Conservation (phyloP, 768 basidiomycete species). For the Hericium erinaceus region DNA sequence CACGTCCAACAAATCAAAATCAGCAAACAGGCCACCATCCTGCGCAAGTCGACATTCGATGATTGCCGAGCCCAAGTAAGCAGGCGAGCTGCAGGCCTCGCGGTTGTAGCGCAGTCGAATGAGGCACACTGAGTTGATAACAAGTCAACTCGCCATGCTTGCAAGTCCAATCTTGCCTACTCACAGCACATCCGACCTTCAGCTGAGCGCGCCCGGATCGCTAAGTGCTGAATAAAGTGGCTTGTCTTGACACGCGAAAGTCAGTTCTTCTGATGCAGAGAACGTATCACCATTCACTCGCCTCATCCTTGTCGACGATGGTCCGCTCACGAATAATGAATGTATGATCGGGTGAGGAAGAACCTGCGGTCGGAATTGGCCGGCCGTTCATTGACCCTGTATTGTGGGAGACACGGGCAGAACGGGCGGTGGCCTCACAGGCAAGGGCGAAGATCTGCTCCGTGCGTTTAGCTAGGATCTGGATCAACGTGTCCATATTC, state of each 20-base stretch:
- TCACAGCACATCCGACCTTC: constrained; percentile 36
- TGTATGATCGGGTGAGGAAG: background rate
- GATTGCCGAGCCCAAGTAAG: constrained; percentile 35
- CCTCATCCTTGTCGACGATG: constrained; percentile 8
- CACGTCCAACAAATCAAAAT: constrained; percentile 49
- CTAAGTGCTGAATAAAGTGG: constrained; percentile 9
- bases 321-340: constrained; percentile 13
- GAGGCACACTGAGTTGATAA: constrained; percentile 40
- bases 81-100: constrained; percentile 28
- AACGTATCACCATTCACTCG: constrained; percentile 6
- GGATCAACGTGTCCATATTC: constrained; percentile 58
- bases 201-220: constrained; percentile 1
- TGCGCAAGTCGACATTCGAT: constrained; percentile 39
- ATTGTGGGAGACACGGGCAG: constrained; percentile 26
- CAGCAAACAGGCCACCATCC: constrained; percentile 26
- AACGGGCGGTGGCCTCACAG: constrained; percentile 53
- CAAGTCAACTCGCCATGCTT: constrained; percentile 9
- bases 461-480: constrained; percentile 53
- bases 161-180: constrained; percentile 19
- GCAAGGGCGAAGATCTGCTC: constrained; percentile 54
- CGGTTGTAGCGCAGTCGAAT: constrained; percentile 42
- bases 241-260: background rate
- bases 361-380: background rate
- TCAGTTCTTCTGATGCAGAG: background rate
- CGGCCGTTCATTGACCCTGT: too few species aligned